Evolutionary conservation across 164 flowering plant genomes (phyloP), one percentile per base, ranked within the genome.

Genomic region (Malania oleifera): DNA sequence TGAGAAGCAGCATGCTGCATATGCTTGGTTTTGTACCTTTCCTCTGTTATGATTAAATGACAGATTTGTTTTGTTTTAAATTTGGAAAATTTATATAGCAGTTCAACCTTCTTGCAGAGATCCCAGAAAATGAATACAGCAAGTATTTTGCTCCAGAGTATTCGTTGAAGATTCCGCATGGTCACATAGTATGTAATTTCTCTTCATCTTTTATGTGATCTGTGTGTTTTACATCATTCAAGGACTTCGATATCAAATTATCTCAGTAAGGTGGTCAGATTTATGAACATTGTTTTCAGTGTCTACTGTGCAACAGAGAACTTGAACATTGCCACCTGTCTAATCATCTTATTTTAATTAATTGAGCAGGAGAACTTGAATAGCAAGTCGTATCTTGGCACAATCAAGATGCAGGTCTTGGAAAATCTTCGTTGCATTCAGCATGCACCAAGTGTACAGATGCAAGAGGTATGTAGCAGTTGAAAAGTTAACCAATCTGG

Each of bases 371-470:
- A 93, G 75, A 93, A 93, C 70, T 65, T 80, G 31, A 93, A 90
- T 62, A 90, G 92, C 76, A 93, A 88, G 63, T 85, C 99, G n/a
- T 93, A 93, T 68, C 67, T 93, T 34, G 70, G 87, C 77, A 64
- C 91, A 43, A 88, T 93, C 54, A 88, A 91, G 69, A 67, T 80
- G 80, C 96, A 93, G 75, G 96, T 93, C n/a, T 34, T 89, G 61
- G 99, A 93, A 77, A 88, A 84, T 70, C 87, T 93, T 46, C 90
- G 96, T 2, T 75, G 67, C 73, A 86, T 93, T 60, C 96, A 93
- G 63, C 92, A 86, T 81, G 97, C 99, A 60, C 99, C 97, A 22
- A 66, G 95, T 64, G 97, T 93, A 24, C 99, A 93, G 70, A 80
- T 93, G 99, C 99, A 93, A 49, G 99, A 93, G 92, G 99, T 91